Conservation (phyloP, 192 early-diverging fungal species). For the Blastocladiella britannica region DNA sequence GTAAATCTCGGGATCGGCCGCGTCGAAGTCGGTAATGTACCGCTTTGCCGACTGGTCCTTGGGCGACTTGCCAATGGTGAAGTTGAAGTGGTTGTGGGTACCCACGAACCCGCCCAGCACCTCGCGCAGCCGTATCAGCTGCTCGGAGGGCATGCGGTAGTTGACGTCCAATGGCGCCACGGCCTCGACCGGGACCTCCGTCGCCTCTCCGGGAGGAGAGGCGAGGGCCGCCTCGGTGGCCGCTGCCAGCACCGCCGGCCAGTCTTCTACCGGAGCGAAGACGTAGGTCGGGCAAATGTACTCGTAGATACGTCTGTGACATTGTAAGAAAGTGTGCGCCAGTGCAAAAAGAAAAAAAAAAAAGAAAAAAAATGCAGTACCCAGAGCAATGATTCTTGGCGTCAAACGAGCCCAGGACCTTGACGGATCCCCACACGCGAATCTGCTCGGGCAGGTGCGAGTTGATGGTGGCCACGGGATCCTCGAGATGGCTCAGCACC, state of each 20-base stretch:
- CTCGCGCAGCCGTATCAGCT: slow-evolving; percentile 39
- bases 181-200: too few relatives aligned
- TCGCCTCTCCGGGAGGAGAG: too few relatives aligned
- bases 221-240: too few relatives aligned
- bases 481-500: slow-evolving; percentile 41
- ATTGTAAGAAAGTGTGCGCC: too few relatives aligned
- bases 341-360: too few relatives aligned
- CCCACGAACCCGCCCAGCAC: slow-evolving; percentile 55
- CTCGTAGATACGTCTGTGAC: slow-evolving; percentile 91
- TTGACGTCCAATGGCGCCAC: slow-evolving; percentile 29
- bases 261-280: slow-evolving; percentile 20
- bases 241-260: neutral
- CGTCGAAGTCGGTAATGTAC: slow-evolving; percentile 63
- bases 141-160: slow-evolving; percentile 41
- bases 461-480: slow-evolving; percentile 65
- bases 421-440: slow-evolving; percentile 62
- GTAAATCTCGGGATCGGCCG: slow-evolving; percentile 7
- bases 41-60: slow-evolving; percentile 59
- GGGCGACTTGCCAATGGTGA: slow-evolving; percentile 56
- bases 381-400: slow-evolving; percentile 74
- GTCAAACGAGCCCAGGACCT: slow-evolving; percentile 56
- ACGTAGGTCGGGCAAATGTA: slow-evolving; percentile 87
- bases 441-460: slow-evolving; percentile 64
- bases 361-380: too few relatives aligned
- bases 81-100: slow-evolving; percentile 90